Conservation (phyloP, 208 protist species). For the Acanthamoeba lenticulata region DNA sequence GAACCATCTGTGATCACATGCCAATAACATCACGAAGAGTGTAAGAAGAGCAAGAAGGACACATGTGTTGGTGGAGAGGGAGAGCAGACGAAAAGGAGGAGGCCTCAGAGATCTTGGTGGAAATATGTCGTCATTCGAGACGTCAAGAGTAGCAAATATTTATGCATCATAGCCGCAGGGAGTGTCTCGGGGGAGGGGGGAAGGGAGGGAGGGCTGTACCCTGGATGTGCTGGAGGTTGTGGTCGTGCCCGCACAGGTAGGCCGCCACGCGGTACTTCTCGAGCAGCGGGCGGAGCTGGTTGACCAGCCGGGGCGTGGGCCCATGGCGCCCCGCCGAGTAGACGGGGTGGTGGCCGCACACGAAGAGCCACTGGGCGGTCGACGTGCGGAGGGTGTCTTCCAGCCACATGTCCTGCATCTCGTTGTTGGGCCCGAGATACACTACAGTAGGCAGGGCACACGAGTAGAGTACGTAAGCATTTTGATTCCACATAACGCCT, state of each 20-base stretch:
- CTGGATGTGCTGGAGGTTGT: conserved; percentile 70
- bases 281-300: conserved; percentile 6
- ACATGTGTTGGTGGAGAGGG: neutral
- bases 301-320: conserved; percentile 14
- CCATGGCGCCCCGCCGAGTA: conserved; percentile 51
- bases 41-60: neutral
- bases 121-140: conserved; percentile 46
- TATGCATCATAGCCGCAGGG: conserved; percentile 17
- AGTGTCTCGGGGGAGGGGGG: neutral
- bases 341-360: conserved; percentile 76
- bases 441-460: neutral
- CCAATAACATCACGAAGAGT: too few relatives aligned
- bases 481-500: neutral
- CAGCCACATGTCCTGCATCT: conserved; percentile 67
- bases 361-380: conserved; percentile 70
- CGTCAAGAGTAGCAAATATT: conserved; percentile 59
- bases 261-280: conserved; percentile 49
- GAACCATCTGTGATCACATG: neutral
- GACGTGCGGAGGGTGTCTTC: conserved; percentile 28
- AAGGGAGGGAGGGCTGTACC: conserved; percentile 16
- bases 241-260: conserved; percentile 77
- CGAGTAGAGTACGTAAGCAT: neutral
- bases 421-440: neutral
- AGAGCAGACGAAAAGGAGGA: neutral
- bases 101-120: conserved; percentile 55